A percentile compares a stretch with the other conserved stretches of the same genome.
These are phyloP conservation scores for Sphagnum tenellum DNA, from an alignment of 225 moss, liverwort and hornwort genomes.

Conservation along the genomic window DNA sequence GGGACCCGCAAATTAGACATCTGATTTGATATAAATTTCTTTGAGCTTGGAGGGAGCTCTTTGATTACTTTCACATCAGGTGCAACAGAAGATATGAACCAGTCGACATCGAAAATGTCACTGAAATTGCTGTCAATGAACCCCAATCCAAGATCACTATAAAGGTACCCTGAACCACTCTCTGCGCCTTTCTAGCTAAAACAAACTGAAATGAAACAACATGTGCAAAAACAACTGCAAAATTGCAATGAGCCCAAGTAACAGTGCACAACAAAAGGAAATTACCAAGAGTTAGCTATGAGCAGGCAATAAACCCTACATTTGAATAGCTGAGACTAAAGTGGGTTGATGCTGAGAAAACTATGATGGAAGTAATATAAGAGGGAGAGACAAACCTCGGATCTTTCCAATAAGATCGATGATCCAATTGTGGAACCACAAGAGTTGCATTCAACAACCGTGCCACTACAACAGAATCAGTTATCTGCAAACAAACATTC, in stretches of 20 bases:
- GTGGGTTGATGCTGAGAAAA: not conserved
- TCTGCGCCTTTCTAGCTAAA: too few relatives aligned
- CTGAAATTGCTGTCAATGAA: constrained; percentile 75
- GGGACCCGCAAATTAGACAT: constrained; percentile 57
- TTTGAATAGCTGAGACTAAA: too few relatives aligned
- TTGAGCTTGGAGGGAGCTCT: constrained; percentile 40
- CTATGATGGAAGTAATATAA: not conserved
- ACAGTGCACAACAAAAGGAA: too few relatives aligned
- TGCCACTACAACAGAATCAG: constrained; percentile 91
- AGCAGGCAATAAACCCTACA: too few relatives aligned
- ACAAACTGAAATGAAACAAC: too few relatives aligned
- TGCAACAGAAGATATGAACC: constrained; percentile 71
- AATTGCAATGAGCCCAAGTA: too few relatives aligned
- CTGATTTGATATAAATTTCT: constrained; percentile 29
- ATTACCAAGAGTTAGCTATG: too few relatives aligned
- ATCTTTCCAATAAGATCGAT: constrained; percentile 91
- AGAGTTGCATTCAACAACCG: constrained; percentile 89
- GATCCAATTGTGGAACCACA: constrained; percentile 84
- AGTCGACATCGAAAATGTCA: constrained; percentile 87
- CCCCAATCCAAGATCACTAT: not conserved
- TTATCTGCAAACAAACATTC: constrained; percentile 46
- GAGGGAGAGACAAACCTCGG: constrained; percentile 33
- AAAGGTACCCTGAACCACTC: too few relatives aligned
- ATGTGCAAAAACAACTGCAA: too few relatives aligned
- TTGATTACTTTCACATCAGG: constrained; percentile 83